These are phyloP conservation scores for Calonectria honghensis DNA, from an alignment of 2,329 filamentous ascomycete species.

Conservation along the genomic window DNA sequence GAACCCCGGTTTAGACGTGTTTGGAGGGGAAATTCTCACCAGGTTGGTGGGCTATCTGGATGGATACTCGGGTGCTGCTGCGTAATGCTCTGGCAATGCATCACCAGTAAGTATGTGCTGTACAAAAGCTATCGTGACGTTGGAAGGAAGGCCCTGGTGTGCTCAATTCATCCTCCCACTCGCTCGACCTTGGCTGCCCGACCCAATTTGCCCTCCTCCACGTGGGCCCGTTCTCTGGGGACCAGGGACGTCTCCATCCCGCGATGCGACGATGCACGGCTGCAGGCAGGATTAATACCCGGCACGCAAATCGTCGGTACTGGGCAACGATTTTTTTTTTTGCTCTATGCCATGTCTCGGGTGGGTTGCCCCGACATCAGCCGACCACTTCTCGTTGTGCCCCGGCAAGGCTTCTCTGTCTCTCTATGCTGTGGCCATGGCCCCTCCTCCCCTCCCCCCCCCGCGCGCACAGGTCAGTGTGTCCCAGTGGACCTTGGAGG, in stretches of 20 bases:
- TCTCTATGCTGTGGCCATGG: background rate
- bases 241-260: conserved; percentile 29
- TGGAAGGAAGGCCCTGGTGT: no score
- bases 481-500: conserved; percentile 26
- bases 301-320: conserved; percentile 27
- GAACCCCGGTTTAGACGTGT: background rate
- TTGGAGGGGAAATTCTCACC: conserved; percentile 17
- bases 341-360: conserved; percentile 31
- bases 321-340: background rate
- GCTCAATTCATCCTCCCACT: conserved; percentile 28
- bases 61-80: conserved; percentile 12
- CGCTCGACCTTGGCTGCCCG: conserved; percentile 3
- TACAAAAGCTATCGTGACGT: conserved; percentile 5
- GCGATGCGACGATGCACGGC: conserved; percentile 29
- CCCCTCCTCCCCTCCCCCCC: background rate
- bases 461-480: conserved; percentile 30
- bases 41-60: conserved; percentile 14
- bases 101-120: background rate
- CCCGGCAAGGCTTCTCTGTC: background rate
- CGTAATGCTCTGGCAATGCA: conserved; percentile 20
- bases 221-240: conserved; percentile 46
- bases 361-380: conserved; percentile 56
- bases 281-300: conserved; percentile 27
- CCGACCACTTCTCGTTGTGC: conserved; percentile 46
- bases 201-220: conserved; percentile 47